A percentile compares a stretch with the other conserved stretches of the same genome.
phyloP scores from a whole-genome alignment of 345 rosid species.

The Gossypium raimondii region DNA sequence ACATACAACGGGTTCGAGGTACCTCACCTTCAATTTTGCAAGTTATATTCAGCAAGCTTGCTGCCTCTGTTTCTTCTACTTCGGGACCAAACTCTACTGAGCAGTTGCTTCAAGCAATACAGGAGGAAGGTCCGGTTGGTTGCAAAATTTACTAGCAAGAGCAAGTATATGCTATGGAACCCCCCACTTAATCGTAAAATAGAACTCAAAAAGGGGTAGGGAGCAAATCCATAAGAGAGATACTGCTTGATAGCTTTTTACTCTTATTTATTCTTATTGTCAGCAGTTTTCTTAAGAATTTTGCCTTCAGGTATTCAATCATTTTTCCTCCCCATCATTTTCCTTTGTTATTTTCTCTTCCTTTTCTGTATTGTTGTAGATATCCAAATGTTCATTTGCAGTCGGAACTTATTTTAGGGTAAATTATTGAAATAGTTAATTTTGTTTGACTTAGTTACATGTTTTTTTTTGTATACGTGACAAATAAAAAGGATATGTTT shows the following conservation, averaged over 20 bases:
- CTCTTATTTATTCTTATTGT: background rate
- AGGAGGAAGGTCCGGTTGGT: background rate
- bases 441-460: too few relatives aligned
- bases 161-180: background rate
- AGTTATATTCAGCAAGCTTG: constrained; percentile 37
- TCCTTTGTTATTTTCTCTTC: too few relatives aligned
- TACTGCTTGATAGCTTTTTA: background rate
- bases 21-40: constrained; percentile 39
- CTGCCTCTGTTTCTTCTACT: constrained; percentile 38
- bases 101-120: constrained; percentile 1
- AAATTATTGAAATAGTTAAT: too few relatives aligned
- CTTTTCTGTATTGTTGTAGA: too few relatives aligned
- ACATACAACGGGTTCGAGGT: constrained; percentile 42
- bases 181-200: background rate
- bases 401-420: too few relatives aligned
- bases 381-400: too few relatives aligned
- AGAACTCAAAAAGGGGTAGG: background rate
- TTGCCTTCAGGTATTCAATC: too few relatives aligned
- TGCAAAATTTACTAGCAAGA: background rate
- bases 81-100: constrained; percentile 29
- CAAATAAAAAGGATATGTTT: too few relatives aligned
- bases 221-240: background rate
- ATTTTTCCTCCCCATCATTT: too few relatives aligned
- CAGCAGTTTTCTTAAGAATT: too few relatives aligned
- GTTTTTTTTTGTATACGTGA: too few relatives aligned